These are phyloP conservation scores for Hyparrhenia diplandra DNA, from an alignment of 176 grass and related monocot species.

Conservation along the genomic window DNA sequence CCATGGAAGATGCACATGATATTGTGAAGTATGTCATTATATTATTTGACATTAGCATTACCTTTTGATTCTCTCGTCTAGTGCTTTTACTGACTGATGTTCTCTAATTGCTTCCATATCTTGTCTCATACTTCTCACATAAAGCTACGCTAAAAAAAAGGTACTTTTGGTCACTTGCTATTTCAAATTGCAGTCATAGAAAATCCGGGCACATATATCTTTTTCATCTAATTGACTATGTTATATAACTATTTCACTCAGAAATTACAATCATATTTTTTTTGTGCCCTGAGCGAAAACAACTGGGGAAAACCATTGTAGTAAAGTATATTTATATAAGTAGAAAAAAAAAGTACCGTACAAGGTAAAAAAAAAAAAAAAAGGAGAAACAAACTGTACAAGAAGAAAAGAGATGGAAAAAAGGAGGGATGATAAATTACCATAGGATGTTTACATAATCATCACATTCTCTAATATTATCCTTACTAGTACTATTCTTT, in stretches of 20 bases:
- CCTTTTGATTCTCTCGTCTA: not conserved
- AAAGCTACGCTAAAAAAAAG: slow-evolving; percentile 94
- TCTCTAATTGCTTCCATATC: slow-evolving; percentile 26
- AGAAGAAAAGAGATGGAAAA: not conserved
- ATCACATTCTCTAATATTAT: not conserved
- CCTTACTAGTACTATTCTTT: slow-evolving; percentile 7
- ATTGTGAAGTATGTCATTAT: slow-evolving; percentile 70
- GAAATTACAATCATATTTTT: too few relatives aligned
- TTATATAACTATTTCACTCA: too few relatives aligned
- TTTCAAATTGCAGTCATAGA: too few relatives aligned
- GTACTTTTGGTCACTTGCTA: slow-evolving; percentile 32
- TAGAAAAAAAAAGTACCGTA: not conserved
- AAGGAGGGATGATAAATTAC: not conserved
- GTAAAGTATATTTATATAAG: not conserved
- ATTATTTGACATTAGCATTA: slow-evolving; percentile 1
- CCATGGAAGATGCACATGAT: slow-evolving; percentile 76
- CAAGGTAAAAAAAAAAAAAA: not conserved
- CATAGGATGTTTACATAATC: not conserved
- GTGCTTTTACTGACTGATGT: slow-evolving; percentile 21
- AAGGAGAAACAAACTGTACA: not conserved
- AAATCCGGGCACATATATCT: too few relatives aligned
- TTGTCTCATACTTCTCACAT: slow-evolving; percentile 29
- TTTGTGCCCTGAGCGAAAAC: too few relatives aligned
- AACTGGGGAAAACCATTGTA: too few relatives aligned
- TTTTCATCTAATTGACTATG: too few relatives aligned